phyloP scores from a whole-genome alignment of 2,329 filamentous ascomycete genomes.

The Corinectria fuckeliana region DNA sequence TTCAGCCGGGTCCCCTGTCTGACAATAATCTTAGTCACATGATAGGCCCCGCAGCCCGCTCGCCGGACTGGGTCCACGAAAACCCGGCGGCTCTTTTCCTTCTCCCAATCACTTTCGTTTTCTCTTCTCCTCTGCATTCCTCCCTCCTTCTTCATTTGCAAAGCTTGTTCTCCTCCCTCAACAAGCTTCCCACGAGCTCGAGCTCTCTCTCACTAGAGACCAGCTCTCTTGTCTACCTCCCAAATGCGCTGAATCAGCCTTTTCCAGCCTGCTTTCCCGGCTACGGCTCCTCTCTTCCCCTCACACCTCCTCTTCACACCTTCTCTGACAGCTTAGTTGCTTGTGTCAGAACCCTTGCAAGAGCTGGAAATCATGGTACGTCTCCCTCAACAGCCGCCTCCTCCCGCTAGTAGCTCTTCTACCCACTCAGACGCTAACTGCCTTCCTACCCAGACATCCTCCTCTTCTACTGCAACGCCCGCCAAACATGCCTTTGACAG shows the following conservation, averaged over 20 bases:
- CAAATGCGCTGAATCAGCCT: conserved; percentile 33
- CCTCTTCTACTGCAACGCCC: conserved; percentile 75
- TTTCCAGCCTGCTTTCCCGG: conserved; percentile 25
- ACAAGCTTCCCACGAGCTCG: background rate
- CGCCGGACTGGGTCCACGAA: conserved; percentile 29
- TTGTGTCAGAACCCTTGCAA: background rate
- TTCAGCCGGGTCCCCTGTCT: too few species aligned
- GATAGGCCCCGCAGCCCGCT: conserved; percentile 29
- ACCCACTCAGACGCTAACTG: conserved; percentile 23
- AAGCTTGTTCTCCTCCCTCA: conserved; percentile 19
- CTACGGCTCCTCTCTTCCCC: conserved; percentile 19
- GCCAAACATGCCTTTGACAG: conserved; percentile 77
- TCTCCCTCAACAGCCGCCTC: conserved; percentile 15
- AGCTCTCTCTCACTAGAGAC: conserved; percentile 24
- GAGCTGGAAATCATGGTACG: conserved; percentile 34
- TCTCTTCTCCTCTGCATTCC: conserved; percentile 26
- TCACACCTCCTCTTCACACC: background rate
- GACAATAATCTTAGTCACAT: conserved; percentile 4
- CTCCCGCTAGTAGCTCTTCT: conserved; percentile 11
- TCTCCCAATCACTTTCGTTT: conserved; percentile 36
- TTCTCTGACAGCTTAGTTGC: background rate
- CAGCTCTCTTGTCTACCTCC: conserved; percentile 31
- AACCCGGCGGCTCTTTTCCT: conserved; percentile 33
- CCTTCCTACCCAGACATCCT: conserved; percentile 62
- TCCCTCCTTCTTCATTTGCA: conserved; percentile 27